A percentile compares a stretch with the other conserved stretches of the same genome.
phyloP scores from a whole-genome alignment of 768 basidiomycete genomes.

The Russula sp. region DNA sequence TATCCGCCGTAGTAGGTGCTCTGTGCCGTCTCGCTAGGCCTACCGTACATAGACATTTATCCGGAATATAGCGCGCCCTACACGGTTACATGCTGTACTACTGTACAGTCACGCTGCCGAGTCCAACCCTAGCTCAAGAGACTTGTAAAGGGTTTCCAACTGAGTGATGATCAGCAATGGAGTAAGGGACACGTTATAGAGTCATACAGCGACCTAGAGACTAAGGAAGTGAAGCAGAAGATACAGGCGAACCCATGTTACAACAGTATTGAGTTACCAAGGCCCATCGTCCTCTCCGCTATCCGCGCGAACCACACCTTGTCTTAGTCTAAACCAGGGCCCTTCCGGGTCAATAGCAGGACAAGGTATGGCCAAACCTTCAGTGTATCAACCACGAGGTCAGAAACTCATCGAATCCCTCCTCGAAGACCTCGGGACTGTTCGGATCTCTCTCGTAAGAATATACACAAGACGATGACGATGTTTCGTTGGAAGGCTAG shows the following conservation, averaged over 20 bases:
- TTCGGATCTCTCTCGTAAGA: conserved; percentile 58
- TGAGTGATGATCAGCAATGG: too few species aligned
- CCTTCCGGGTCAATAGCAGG: conserved; percentile 52
- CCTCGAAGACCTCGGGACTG: conserved; percentile 57
- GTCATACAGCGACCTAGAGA: conserved; percentile 22
- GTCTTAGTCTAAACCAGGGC: conserved; percentile 52
- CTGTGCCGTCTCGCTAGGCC: too few species aligned
- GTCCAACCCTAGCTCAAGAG: too few species aligned
- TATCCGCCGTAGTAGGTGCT: too few species aligned
- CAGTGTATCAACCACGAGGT: conserved; percentile 86
- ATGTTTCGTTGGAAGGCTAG: conserved; percentile 57
- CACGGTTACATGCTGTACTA: too few species aligned
- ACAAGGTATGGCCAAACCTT: conserved; percentile 75
- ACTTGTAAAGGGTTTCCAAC: too few species aligned
- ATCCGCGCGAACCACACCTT: conserved; percentile 52
- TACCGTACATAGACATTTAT: too few species aligned
- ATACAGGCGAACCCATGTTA: conserved; percentile 14
- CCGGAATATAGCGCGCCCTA: too few species aligned
- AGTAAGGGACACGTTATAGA: conserved; percentile 11
- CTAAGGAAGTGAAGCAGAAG: conserved; percentile 5
- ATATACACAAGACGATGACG: conserved; percentile 67
- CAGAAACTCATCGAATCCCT: conserved; percentile 76
- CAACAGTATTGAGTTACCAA: conserved; percentile 45
- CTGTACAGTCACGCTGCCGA: too few species aligned
- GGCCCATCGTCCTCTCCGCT: conserved; percentile 55